Conservation (phyloP, 257 asterid species). For the Sherardia arvensis region DNA sequence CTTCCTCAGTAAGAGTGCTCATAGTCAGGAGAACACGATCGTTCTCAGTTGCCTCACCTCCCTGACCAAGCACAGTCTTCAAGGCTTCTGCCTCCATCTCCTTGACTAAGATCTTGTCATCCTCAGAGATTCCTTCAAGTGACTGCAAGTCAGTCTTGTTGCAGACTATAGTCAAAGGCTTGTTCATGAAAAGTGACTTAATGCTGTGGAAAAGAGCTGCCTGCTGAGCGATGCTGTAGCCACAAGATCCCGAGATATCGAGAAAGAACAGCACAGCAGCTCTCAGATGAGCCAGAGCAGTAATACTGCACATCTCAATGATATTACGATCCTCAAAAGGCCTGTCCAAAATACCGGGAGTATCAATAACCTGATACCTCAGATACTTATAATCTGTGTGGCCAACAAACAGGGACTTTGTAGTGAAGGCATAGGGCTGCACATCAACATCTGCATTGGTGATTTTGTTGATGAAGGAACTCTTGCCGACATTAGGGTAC, state of each 20-base stretch:
- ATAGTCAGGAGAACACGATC: conserved; percentile 66
- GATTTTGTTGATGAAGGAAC: conserved; percentile 88
- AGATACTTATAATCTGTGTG: conserved; percentile 88
- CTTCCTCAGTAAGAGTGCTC: conserved; percentile 90
- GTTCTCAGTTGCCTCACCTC: conserved; percentile 68
- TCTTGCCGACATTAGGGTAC: conserved; percentile 96
- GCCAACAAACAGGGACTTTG: conserved; percentile 90
- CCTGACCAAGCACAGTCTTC: conserved; percentile 83
- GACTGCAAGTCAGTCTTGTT: conserved; percentile 93
- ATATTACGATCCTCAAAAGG: conserved; percentile 98
- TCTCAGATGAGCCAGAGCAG: conserved; percentile 92
- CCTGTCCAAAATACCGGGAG: conserved; percentile 91
- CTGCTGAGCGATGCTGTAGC: conserved; percentile 85
- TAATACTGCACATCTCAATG: conserved; percentile 96
- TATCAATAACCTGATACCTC: conserved; percentile 92
- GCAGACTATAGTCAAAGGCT: conserved; percentile 78
- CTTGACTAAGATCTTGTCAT: conserved; percentile 66
- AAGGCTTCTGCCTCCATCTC: conserved; percentile 93
- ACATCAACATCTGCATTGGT: conserved; percentile 96
- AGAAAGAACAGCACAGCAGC: conserved; percentile 92
- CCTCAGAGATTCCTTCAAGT: conserved; percentile 64
- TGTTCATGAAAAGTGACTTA: conserved; percentile 85
- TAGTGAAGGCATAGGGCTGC: conserved; percentile 95
- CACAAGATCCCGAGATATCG: conserved; percentile 93
- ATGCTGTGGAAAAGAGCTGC: conserved; percentile 95